Base-by-base conservation (phyloP, 2,329 filamentous ascomycete species). In the Elsinoe ampelina region DNA sequence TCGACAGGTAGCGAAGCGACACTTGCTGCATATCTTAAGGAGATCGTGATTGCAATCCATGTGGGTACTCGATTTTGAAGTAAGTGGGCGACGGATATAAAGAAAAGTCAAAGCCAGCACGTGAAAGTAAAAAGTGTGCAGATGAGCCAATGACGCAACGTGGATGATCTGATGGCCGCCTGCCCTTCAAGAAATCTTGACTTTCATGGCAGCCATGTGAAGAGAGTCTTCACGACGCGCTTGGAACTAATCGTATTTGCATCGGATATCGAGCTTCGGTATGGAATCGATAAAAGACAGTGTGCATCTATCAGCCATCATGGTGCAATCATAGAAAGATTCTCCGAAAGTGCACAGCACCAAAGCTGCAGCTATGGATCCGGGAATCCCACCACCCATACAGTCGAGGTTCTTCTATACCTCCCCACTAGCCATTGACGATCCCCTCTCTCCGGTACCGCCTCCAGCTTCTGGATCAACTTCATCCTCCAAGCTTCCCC, bases 341-440 rank as follows among this genome's bases (percentile, higher is more conserved):
- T 30, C 26, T 30, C 26, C 26, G 26, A 30, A 30, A 8, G 7
- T 30, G 5, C 4, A 30, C 26, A 30, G 26, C 26, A 30, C 8
- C 7, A 30, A 8, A 30, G 26, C 26, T 30, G 26, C 7, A 30
- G 26, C 26, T 30, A 30, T 30, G 26, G n/a, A 34, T n/a, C 26
- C 32, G 19, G 48, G 38, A 19, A 15, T 52, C 12, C 69, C 70
- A 30, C 69, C 70, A 7, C 63, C 69, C 1, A 61, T 70, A 19
- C 56, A 63, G 19, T 68, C 67, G 26, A 64, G 69, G 35, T 72
- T 69, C 63, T 71, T 71, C 65, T 71, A 72, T 55, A 65, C 67
- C 39, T 66, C 64, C 6, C 63, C 65, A 5, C 60, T 71, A 6
- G 64, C 68, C 19, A 69, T 72, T 43, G 70, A 72, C 59, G 69